Percentiles rank a stretch among this genome's conserved stretches.
Conservation (phyloP, 192 early-diverging fungal genomes). For the Glomus cerebriforme region DNA sequence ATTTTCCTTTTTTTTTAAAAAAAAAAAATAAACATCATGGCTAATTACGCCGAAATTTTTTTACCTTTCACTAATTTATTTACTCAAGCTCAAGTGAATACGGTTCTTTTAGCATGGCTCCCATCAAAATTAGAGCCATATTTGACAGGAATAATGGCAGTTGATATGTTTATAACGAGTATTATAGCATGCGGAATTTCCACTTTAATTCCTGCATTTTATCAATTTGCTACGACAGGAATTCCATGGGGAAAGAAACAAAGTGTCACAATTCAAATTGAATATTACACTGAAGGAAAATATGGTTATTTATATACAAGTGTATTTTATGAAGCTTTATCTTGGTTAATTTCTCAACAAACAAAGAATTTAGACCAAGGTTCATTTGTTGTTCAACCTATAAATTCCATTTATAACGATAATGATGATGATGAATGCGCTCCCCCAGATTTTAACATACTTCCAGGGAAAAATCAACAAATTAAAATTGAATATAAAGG, state of each 20-base stretch:
- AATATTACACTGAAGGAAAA: background rate
- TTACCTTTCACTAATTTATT: conserved; percentile 6
- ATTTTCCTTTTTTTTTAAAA: no score
- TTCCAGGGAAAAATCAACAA: conserved; percentile 7
- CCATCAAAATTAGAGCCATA: conserved; percentile 3
- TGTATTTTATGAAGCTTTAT: conserved; percentile 2
- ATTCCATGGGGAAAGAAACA: background rate
- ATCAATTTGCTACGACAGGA: background rate
- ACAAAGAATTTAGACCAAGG: background rate
- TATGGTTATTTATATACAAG: background rate
- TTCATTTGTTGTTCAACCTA: background rate
- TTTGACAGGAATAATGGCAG: conserved; percentile 22
- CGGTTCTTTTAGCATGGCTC: conserved; percentile 12
- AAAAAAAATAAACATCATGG: background rate
- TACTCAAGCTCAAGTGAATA: background rate
- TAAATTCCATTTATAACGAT: background rate
- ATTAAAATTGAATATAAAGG: background rate
- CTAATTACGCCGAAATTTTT: background rate
- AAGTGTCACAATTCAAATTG: conserved; percentile 6
- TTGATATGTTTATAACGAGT: conserved; percentile 18
- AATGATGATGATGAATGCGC: no score
- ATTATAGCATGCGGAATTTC: background rate
- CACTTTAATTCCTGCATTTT: background rate
- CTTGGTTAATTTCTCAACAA: conserved; percentile 30
- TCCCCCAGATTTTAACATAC: background rate